phyloP scores from a whole-genome alignment of 2,329 filamentous ascomycete genomes.

The Diaporthe sp. region DNA sequence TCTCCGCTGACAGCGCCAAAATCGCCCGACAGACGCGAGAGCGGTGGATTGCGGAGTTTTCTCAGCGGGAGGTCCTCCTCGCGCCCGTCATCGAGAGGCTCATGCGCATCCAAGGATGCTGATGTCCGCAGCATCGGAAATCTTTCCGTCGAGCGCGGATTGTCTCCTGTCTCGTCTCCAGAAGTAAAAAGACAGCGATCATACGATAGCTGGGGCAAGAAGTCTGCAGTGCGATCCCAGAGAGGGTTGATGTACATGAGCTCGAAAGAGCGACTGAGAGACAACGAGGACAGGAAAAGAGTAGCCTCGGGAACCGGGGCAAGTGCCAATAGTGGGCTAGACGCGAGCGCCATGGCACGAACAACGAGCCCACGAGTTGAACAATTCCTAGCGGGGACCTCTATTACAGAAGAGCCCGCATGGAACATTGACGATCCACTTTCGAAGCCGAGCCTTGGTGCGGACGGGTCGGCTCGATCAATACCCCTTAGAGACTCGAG shows the following conservation, averaged over 20 bases:
- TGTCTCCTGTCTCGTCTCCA: conserved; percentile 49
- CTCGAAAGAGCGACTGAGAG: conserved; percentile 74
- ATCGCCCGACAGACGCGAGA: conserved; percentile 58
- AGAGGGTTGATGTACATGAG: conserved; percentile 78
- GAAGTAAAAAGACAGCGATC: conserved; percentile 65
- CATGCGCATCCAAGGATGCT: conserved; percentile 64
- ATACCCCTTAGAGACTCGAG: conserved; percentile 78
- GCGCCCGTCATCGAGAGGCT: conserved; percentile 69
- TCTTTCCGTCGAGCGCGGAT: conserved; percentile 68
- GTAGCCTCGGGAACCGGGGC: conserved; percentile 53
- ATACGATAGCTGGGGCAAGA: conserved; percentile 72
- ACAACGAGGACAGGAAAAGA: conserved; percentile 73
- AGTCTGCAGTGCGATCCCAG: conserved; percentile 57
- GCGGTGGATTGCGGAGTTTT: conserved; percentile 65
- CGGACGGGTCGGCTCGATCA: conserved; percentile 51
- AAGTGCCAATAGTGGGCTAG: conserved; percentile 51
- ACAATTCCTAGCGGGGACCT: conserved; percentile 61
- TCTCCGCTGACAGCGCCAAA: conserved; percentile 76
- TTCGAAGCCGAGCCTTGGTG: conserved; percentile 39
- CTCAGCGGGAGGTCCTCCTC: conserved; percentile 61
- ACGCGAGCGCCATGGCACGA: conserved; percentile 32
- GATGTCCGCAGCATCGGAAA: conserved; percentile 73
- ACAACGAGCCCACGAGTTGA: conserved; percentile 50
- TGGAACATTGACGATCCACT: conserved; percentile 41
- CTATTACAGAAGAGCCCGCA: conserved; percentile 66